phyloP scores from a whole-genome alignment of 306 rosid species.

The Boehmeria nivea region DNA sequence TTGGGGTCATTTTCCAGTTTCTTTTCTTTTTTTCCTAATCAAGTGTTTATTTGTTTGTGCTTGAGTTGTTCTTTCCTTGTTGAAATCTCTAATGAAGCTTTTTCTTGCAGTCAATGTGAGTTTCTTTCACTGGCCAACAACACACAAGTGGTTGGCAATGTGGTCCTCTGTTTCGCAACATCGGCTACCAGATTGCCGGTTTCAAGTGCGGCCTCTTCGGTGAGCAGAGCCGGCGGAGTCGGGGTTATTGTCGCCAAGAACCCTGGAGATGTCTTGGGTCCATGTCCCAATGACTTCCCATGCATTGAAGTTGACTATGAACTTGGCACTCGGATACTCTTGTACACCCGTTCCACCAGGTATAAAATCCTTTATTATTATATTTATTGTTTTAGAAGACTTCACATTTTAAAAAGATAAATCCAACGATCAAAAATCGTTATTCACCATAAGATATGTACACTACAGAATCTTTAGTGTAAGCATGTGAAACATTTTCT shows the following conservation, averaged over 20 bases:
- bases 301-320: constrained; percentile 24
- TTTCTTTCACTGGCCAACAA: constrained; percentile 19
- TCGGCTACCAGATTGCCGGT: not conserved
- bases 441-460: too few species aligned
- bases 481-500: too few species aligned
- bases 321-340: constrained; percentile 24
- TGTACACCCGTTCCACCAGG: constrained; percentile 16
- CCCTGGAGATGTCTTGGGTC: constrained; percentile 3
- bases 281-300: constrained; percentile 5
- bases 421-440: too few species aligned
- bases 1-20: too few species aligned
- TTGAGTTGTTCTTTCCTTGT: too few species aligned
- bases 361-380: too few species aligned
- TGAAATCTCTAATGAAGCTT: too few species aligned
- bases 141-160: constrained; percentile 25
- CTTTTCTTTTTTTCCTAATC: not conserved
- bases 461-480: not conserved
- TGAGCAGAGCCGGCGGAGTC: constrained; percentile 23
- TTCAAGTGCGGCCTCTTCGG: constrained; percentile 3
- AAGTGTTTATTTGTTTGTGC: too few species aligned
- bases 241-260: constrained; percentile 30
- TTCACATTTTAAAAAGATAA: too few species aligned
- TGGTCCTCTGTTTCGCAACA: constrained; percentile 28
- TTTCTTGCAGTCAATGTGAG: constrained; percentile 27
- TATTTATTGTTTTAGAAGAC: too few species aligned